These are phyloP conservation scores for Ustilago vetiveriae DNA, from an alignment of 1,284 basidiomycete genomes.

Conservation along the genomic window DNA sequence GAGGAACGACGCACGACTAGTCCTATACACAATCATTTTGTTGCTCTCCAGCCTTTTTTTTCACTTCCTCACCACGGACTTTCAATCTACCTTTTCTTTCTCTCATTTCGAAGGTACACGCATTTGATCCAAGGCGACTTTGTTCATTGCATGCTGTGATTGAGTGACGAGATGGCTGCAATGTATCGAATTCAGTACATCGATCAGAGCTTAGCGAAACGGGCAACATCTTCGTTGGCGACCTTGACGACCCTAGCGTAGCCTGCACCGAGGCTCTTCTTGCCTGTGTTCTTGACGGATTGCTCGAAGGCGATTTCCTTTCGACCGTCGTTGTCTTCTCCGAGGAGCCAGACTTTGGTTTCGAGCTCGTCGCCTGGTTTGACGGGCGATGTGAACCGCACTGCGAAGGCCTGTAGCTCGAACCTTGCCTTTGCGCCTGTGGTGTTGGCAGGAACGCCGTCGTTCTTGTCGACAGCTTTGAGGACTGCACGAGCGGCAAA, in stretches of 20 bases:
- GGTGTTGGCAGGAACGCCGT: slow-evolving; percentile 41
- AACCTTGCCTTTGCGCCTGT: slow-evolving; percentile 13
- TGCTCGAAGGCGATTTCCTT: slow-evolving; percentile 58
- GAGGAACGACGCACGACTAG: neutral
- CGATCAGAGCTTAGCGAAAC: slow-evolving; percentile 30
- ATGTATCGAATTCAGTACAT: too few species aligned
- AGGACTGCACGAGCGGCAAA: slow-evolving; percentile 58
- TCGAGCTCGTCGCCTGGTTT: slow-evolving; percentile 54
- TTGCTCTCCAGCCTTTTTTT: neutral
- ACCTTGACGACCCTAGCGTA: slow-evolving; percentile 44
- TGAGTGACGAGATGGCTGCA: too few species aligned
- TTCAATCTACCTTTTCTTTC: neutral
- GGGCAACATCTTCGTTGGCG: slow-evolving; percentile 23
- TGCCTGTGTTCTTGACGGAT: slow-evolving; percentile 45
- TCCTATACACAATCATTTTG: neutral
- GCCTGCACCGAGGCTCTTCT: slow-evolving; percentile 56
- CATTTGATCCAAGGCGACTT: too few species aligned
- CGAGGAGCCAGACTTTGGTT: slow-evolving; percentile 57
- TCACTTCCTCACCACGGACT: neutral
- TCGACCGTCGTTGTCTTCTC: slow-evolving; percentile 34
- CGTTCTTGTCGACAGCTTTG: slow-evolving; percentile 37
- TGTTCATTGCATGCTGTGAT: too few species aligned
- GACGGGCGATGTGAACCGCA: slow-evolving; percentile 61
- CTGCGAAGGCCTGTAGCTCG: slow-evolving; percentile 43
- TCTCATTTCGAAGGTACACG: too few species aligned